Conservation (phyloP, 768 basidiomycete species). For the Xerocomus potaroensis region DNA sequence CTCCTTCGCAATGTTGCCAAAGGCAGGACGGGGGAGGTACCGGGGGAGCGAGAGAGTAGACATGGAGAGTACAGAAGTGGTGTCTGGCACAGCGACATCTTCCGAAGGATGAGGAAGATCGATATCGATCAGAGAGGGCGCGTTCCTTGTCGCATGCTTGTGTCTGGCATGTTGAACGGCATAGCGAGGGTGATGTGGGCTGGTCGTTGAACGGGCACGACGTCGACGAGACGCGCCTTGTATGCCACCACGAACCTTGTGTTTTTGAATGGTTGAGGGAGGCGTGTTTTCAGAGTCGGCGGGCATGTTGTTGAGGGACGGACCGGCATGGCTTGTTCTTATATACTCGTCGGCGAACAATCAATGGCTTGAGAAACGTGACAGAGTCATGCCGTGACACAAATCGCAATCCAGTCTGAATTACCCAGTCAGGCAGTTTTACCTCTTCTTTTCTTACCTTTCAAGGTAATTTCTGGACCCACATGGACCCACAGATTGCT, state of each 20-base stretch:
- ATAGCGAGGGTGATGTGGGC: constrained; percentile 30
- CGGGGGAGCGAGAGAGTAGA: constrained; percentile 19
- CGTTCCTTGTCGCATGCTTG: constrained; percentile 16
- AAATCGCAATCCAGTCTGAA: constrained; percentile 28
- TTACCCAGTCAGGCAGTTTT: constrained; percentile 17
- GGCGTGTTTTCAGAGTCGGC: constrained; percentile 34
- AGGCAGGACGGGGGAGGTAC: constrained; percentile 20
- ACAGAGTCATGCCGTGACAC: constrained; percentile 27
- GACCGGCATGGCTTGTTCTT: not conserved
- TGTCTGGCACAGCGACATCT: constrained; percentile 4
- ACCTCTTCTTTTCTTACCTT: constrained; percentile 10
- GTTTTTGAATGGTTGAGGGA: constrained; percentile 13
- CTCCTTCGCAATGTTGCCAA: constrained; percentile 10
- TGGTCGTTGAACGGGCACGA: constrained; percentile 33
- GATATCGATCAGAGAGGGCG: constrained; percentile 26
- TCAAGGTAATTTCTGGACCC: constrained; percentile 28
- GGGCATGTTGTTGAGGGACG: constrained; percentile 23
- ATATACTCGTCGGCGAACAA: not conserved
- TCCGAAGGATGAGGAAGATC: constrained; percentile 21
- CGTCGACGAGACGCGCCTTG: constrained; percentile 37
- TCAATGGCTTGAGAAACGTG: constrained; percentile 16
- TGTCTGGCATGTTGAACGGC: constrained; percentile 38
- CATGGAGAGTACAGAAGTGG: constrained; percentile 6
- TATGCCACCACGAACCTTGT: constrained; percentile 26
- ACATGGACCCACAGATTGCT: constrained; percentile 21